phyloP scores from a whole-genome alignment of 371 early-diverging fungal genomes.

The Mucor sp. region DNA sequence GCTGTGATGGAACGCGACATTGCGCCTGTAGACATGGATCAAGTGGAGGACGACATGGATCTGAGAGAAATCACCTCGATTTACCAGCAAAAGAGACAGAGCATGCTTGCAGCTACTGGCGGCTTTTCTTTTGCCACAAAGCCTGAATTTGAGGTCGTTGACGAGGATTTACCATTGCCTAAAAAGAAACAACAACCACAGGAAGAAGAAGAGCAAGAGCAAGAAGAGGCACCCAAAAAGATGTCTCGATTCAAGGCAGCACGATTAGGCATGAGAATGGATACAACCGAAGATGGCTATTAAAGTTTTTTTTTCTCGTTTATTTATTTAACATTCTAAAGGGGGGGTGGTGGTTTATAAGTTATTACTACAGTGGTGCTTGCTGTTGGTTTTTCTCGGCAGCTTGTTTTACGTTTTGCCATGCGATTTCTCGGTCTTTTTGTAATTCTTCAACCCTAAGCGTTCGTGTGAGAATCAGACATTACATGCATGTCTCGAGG shows the following conservation, averaged over 20 bases:
- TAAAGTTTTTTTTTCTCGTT: neutral
- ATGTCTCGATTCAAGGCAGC: slow-evolving; percentile 55
- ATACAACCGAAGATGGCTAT: slow-evolving; percentile 2
- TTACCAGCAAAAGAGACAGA: slow-evolving; percentile 39
- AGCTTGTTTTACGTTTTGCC: slow-evolving; percentile 5
- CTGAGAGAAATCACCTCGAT: slow-evolving; percentile 44
- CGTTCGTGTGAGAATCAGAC: neutral
- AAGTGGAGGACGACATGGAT: slow-evolving; percentile 63
- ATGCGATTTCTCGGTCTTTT: neutral
- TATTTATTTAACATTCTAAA: neutral
- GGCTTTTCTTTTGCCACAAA: slow-evolving; percentile 41
- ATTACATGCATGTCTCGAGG: neutral
- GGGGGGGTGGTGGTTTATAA: neutral
- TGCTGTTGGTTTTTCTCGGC: neutral
- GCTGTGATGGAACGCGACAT: slow-evolving; percentile 57
- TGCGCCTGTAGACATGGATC: slow-evolving; percentile 53
- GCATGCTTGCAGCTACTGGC: slow-evolving; percentile 43
- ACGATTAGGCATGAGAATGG: slow-evolving; percentile 25
- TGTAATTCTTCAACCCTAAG: neutral
- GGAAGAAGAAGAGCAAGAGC: slow-evolving; percentile 16
- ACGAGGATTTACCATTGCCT: slow-evolving; percentile 49
- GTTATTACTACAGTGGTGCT: neutral
- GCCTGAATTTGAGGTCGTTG: slow-evolving; percentile 48
- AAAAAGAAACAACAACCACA: slow-evolving; percentile 16
- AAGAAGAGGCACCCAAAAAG: slow-evolving; percentile 31